phyloP scores from a whole-genome alignment of 495 filamentous ascomycete species.

The Penicillium cosmopolitanum region DNA sequence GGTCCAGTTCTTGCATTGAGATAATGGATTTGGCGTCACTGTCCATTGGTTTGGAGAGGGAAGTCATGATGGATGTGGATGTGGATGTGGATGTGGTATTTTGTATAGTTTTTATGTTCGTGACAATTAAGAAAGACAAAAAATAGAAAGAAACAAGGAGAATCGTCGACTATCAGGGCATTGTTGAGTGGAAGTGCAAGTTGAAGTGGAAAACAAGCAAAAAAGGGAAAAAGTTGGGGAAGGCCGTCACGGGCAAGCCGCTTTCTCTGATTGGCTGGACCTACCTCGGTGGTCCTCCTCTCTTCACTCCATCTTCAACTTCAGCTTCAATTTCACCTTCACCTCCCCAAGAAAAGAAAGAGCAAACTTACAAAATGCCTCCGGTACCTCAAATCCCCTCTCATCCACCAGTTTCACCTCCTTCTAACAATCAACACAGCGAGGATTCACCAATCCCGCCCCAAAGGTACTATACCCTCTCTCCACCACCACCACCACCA shows the following conservation, averaged over 20 bases:
- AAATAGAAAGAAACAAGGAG: background rate
- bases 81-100: background rate
- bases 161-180: background rate
- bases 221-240: conserved; percentile 6
- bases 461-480: conserved; percentile 42
- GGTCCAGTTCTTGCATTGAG: conserved; percentile 79
- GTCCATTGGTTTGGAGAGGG: conserved; percentile 32
- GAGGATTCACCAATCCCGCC: conserved; percentile 54
- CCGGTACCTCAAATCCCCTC: conserved; percentile 10
- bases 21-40: conserved; percentile 52
- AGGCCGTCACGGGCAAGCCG: conserved; percentile 9
- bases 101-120: background rate
- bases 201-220: conserved; percentile 22
- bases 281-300: too few relatives aligned
- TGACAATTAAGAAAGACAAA: background rate
- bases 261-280: conserved; percentile 18
- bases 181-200: conserved; percentile 1
- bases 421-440: conserved; percentile 25
- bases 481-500: background rate
- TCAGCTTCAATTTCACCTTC: background rate
- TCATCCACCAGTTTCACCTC: background rate
- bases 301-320: conserved; percentile 7
- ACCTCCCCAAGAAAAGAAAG: background rate
- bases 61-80: background rate
- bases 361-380: conserved; percentile 9